Base-by-base conservation (phyloP, 2,329 filamentous ascomycete genomes). In the Ophiostoma montium region DNA sequence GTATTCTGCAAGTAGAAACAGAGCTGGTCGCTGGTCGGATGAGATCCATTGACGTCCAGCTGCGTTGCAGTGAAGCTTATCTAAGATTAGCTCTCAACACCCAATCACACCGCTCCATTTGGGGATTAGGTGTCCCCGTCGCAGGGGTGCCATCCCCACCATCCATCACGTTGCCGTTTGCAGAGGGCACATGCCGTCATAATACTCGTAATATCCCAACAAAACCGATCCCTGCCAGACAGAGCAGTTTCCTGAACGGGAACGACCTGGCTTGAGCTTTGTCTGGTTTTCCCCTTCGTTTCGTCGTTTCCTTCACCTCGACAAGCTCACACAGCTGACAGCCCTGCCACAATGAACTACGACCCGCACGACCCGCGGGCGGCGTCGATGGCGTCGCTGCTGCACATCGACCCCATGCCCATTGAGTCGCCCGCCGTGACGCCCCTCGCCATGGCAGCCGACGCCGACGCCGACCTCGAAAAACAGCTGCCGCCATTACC, bases 401-500 rank as follows among this genome's bases (percentile, higher is more conserved):
- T 82, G 47, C 79, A 90, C 60, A 70, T 95, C 53, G 88, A 94
- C 48, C 89, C 89, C 3, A 80, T 80, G 19, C 89, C 88, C 0
- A 86, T 94, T 39, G 83, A 75, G 23, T 65, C 65, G 35, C 64
- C 68, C 2, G 59, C 81, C 16, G 11, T 31, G 12, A 36, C 47
- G n/a, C 35, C 48, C 19, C n/a, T 47, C 16, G 48, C 72, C 61
- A 16, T 12, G 11, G n/a, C 35, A 16, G 21, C 23, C 27, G 63
- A 65, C 51, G 57, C 64, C 43, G 72, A 79, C 52, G 23, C 4
- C 23, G 23, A 27, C 23, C n/a, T n/a, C n/a, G n/a, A n/a, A n/a
- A 70, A 73, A 50, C 74, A 69, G 19, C 62, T 68, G 32, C 62
- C 61, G 27, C 61, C 63, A 49, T 60, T 68, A 31, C 63, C 63